Percentiles rank a stretch among this genome's conserved stretches.
Conservation (phyloP, 306 rosid genomes). For the Nissolia schottii region DNA sequence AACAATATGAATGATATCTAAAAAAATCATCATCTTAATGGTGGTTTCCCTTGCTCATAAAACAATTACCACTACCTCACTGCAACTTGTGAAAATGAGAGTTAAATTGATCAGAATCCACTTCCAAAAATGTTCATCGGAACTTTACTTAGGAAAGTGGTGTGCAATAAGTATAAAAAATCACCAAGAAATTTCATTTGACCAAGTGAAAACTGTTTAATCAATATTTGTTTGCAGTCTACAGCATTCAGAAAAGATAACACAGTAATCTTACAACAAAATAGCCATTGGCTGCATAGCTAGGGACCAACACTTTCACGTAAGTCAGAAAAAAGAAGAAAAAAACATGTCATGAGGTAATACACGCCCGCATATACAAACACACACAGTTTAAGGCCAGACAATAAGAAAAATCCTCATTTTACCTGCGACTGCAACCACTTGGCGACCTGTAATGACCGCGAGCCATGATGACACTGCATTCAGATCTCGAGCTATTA, state of each 20-base stretch:
- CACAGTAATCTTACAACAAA: neutral
- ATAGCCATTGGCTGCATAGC: neutral
- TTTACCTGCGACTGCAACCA: conserved; percentile 91
- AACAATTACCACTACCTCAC: neutral
- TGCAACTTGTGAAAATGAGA: neutral
- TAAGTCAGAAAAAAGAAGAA: no score
- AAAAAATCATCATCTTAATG: neutral
- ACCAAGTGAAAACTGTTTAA: neutral
- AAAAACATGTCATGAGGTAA: neutral
- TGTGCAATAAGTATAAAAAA: neutral
- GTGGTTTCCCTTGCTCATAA: neutral
- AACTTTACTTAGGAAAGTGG: neutral
- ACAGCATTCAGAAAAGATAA: neutral
- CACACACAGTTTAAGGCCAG: neutral
- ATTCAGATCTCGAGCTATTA: conserved; percentile 23
- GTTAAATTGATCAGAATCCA: neutral
- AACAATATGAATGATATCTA: neutral
- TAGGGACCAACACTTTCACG: neutral
- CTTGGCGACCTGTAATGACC: conserved; percentile 83
- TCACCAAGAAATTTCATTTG: neutral
- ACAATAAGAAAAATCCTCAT: neutral
- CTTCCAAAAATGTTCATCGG: neutral
- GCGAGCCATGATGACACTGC: conserved; percentile 96
- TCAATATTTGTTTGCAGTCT: neutral
- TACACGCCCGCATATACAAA: neutral